Percentiles rank a stretch among this genome's conserved stretches.
Conservation (phyloP, 495 filamentous ascomycete species). For the Aspergillus steynii region DNA sequence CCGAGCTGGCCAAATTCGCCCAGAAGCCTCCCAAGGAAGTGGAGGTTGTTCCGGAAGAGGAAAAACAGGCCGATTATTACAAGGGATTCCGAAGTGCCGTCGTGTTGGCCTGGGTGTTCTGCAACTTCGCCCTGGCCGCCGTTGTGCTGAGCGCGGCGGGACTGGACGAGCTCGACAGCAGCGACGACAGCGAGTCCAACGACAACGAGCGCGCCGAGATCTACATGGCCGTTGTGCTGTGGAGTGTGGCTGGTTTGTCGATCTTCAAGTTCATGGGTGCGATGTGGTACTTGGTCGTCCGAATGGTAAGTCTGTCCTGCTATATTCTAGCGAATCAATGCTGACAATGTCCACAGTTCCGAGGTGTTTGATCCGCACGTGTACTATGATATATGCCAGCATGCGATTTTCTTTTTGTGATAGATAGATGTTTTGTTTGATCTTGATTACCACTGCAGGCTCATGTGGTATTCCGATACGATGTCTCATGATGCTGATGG, state of each 20-base stretch:
- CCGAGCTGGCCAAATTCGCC: slow-evolving; percentile 74
- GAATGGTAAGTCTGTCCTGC: slow-evolving; percentile 58
- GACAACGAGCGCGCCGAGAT: slow-evolving; percentile 60
- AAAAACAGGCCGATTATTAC: slow-evolving; percentile 98
- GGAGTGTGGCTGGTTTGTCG: slow-evolving; percentile 84
- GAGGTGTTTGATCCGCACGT: slow-evolving; percentile 43
- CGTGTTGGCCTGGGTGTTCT: slow-evolving; percentile 95
- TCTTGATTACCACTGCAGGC: slow-evolving; percentile 30
- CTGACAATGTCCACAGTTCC: slow-evolving; percentile 42
- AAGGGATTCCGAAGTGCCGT: slow-evolving; percentile 90
- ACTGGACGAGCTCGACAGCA: slow-evolving; percentile 60
- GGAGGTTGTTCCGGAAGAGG: slow-evolving; percentile 57
- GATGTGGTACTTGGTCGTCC: slow-evolving; percentile 91
- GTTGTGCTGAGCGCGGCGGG: slow-evolving; percentile 87
- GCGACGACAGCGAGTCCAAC: slow-evolving; percentile 35
- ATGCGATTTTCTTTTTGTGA: not conserved
- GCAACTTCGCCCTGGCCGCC: slow-evolving; percentile 85
- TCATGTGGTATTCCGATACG: slow-evolving; percentile 28
- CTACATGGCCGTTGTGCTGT: slow-evolving; percentile 89
- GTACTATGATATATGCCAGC: not conserved
- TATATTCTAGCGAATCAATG: not conserved
- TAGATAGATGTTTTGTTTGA: slow-evolving; percentile 12
- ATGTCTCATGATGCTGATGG: slow-evolving; percentile 17
- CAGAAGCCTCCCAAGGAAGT: slow-evolving; percentile 70
- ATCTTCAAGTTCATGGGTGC: slow-evolving; percentile 90